A percentile compares a stretch with the other conserved stretches of the same genome.
Conservation (phyloP, 345 rosid species). For the Balakata baccata region DNA sequence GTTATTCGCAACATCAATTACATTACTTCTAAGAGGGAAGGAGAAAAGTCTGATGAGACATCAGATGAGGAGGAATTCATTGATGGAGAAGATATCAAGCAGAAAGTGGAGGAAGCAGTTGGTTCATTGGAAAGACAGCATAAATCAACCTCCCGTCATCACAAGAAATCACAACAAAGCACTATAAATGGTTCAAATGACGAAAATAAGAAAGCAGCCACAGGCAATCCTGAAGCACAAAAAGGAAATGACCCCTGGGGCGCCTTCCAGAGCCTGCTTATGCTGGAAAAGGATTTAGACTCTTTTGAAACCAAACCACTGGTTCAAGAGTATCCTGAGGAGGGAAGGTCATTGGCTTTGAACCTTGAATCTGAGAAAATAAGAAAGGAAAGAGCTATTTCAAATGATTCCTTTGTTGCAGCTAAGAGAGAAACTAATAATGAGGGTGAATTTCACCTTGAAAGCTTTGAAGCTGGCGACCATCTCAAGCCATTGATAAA, state of each 20-base stretch:
- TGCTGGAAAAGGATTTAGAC: slow-evolving; percentile 54
- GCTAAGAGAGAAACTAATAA: slow-evolving; percentile 36
- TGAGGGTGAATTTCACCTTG: slow-evolving; percentile 34
- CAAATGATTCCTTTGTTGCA: slow-evolving; percentile 59
- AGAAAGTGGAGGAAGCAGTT: slow-evolving; percentile 81
- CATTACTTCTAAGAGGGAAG: slow-evolving; percentile 77
- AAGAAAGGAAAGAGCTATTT: slow-evolving; percentile 39
- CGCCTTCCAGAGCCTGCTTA: slow-evolving; percentile 79
- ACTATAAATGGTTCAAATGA: slow-evolving; percentile 18
- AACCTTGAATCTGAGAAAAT: slow-evolving; percentile 42
- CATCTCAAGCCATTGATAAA: slow-evolving; percentile 33
- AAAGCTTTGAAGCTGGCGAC: slow-evolving; percentile 45
- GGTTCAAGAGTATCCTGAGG: slow-evolving; percentile 36
- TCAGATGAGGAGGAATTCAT: slow-evolving; percentile 61
- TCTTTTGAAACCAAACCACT: slow-evolving; percentile 31
- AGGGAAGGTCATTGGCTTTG: slow-evolving; percentile 30
- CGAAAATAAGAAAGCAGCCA: slow-evolving; percentile 17
- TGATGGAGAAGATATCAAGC: slow-evolving; percentile 59
- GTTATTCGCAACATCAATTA: slow-evolving; percentile 94
- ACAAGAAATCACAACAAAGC: slow-evolving; percentile 41
- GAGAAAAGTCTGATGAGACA: slow-evolving; percentile 55
- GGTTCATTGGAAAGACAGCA: slow-evolving; percentile 66
- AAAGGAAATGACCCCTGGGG: slow-evolving; percentile 65
- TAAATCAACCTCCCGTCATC: slow-evolving; percentile 51
- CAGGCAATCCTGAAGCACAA: slow-evolving; percentile 37